phyloP scores from a whole-genome alignment of 1,139 yeast species.

The Taiozyma onychis region DNA sequence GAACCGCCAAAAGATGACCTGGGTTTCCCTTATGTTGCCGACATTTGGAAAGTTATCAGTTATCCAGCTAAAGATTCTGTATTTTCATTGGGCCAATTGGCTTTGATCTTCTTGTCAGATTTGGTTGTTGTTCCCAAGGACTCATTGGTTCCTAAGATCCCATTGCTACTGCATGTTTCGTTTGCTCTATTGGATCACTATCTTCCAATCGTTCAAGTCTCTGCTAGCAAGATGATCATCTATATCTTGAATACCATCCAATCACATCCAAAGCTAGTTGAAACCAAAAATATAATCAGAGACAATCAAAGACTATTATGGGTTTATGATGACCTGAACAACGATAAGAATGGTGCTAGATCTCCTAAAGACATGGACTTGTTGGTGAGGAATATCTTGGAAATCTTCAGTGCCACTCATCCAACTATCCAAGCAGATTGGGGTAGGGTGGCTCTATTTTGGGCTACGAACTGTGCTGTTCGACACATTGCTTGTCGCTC shows the following conservation, averaged over 20 bases:
- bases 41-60: constrained; percentile 53
- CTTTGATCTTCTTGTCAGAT: constrained; percentile 81
- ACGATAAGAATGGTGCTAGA: constrained; percentile 74
- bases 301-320: constrained; percentile 50
- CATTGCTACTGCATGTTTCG: constrained; percentile 77
- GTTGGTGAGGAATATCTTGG: constrained; percentile 61
- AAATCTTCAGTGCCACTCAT: constrained; percentile 43
- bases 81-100: constrained; percentile 83
- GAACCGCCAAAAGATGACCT: constrained; percentile 25
- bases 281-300: constrained; percentile 50
- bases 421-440: constrained; percentile 69
- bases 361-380: constrained; percentile 86
- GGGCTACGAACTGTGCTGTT: constrained; percentile 99
- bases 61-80: constrained; percentile 65
- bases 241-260: constrained; percentile 63
- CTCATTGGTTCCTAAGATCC: constrained; percentile 50
- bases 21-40: constrained; percentile 70
- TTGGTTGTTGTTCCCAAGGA: constrained; percentile 58
- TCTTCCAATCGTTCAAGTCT: constrained; percentile 73
- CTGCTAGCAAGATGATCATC: constrained; percentile 70
- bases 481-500: constrained; percentile 96
- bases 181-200: constrained; percentile 86
- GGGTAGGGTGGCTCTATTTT: constrained; percentile 76
- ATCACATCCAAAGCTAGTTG: constrained; percentile 46
- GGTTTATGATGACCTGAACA: constrained; percentile 82